Base-by-base conservation (phyloP, 768 basidiomycete genomes). In the Solioccasus polychromus region DNA sequence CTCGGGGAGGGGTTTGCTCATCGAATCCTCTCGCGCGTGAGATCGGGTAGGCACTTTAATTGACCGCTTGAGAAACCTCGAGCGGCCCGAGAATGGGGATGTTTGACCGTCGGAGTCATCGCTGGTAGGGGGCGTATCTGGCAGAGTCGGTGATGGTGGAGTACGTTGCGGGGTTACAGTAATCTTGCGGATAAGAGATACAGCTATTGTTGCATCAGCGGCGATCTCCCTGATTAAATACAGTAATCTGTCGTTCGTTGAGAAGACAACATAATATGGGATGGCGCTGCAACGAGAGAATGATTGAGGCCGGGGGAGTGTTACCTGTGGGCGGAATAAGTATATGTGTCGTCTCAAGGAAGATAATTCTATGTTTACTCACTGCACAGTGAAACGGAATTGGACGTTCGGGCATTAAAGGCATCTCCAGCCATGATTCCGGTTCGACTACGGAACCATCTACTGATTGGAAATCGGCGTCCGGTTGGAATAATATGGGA, bases 211-310 rank as follows among this genome's bases (percentile, higher is more conserved):
- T 6, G 86, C 82, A 58, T 87, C 85, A 4, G 82, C 57, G 8
- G 83, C 79, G 28, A 88, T 84, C 57, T 88, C 84, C 47, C 73
- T 75, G 8, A 80, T 74, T 25, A 87, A 66, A 10, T 64, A 52
- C 2, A 71, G 62, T 15, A 79, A 82, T 31, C 79, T 71, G 15
- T 81, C 77, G 8, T 66, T 77, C 24, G 86, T 86, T 9, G 78
- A 77, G 64, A 87, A 87, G 23, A 87, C 81, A 41, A 85, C 82
- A 55, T 80, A 88, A 56, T 80, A 87, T 11, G 85, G 78, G 49
- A 88, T 76, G n/a, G 74, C 75, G 15, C 73, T 73, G 20, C 73
- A 61, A 23, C 85, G 83, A 53, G 78, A 71, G 66, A 85, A 86
- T 4, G 75, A 75, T 11, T 78, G 70, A 14, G 77, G 73, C 20